Percentiles rank a stretch among this genome's conserved stretches.
phyloP scores from a whole-genome alignment of 2,329 filamentous ascomycete species.

The Metarhizium brunneum region DNA sequence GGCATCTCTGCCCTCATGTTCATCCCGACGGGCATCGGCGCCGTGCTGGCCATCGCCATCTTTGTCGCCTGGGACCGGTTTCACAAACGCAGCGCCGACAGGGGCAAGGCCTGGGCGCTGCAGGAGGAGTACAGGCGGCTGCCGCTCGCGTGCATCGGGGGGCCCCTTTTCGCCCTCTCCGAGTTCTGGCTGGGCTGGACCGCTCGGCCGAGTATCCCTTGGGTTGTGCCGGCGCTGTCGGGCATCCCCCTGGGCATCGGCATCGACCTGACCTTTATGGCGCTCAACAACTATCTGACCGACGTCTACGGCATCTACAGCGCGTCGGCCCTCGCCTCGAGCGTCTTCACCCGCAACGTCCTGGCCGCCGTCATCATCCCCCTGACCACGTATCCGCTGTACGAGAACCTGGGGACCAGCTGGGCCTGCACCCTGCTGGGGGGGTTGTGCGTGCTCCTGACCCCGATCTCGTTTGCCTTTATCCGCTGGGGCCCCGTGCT shows the following conservation, averaged over 20 bases:
- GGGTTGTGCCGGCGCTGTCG: slow-evolving; percentile 8
- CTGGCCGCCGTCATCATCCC: slow-evolving; percentile 10
- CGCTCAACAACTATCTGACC: slow-evolving; percentile 8
- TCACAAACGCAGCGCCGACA: neutral
- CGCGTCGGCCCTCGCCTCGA: slow-evolving; percentile 13
- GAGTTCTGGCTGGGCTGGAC: slow-evolving; percentile 13
- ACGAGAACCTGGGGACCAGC: slow-evolving; percentile 3
- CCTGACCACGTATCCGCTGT: slow-evolving; percentile 6
- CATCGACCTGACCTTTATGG: slow-evolving; percentile 6
- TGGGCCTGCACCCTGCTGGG: slow-evolving; percentile 8
- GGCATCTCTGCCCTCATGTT: slow-evolving; percentile 5
- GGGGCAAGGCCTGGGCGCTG: slow-evolving; percentile 31
- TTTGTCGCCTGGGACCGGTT: slow-evolving; percentile 2
- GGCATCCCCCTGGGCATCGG: slow-evolving; percentile 7
- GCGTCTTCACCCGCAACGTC: slow-evolving; percentile 9
- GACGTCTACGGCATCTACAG: slow-evolving; percentile 7
- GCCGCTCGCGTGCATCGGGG: slow-evolving; percentile 45
- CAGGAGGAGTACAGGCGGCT: slow-evolving; percentile 43
- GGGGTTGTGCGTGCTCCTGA: slow-evolving; percentile 3
- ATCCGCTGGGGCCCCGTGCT: slow-evolving; percentile 3
- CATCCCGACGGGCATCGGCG: slow-evolving; percentile 6
- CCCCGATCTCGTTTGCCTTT: slow-evolving; percentile 6
- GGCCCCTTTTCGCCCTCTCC: slow-evolving; percentile 23
- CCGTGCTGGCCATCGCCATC: slow-evolving; percentile 4
- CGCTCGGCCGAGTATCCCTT: slow-evolving; percentile 5